Evolutionary conservation across 1,139 yeast species (phyloP), one percentile per base, ranked within the genome.

Genomic region (Hyphopichia fennica): DNA sequence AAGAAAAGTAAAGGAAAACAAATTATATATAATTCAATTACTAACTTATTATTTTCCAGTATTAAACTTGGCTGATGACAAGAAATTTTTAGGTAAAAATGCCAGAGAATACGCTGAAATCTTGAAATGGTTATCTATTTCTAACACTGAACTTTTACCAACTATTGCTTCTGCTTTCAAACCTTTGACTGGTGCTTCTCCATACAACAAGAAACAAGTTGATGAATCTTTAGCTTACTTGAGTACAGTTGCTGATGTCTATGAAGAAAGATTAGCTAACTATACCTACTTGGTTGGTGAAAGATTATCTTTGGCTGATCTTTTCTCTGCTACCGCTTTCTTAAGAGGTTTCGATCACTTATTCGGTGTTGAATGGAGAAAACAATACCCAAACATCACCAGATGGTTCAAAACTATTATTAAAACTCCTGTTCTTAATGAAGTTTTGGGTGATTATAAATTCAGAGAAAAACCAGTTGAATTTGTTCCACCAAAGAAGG

Each of bases 211-310:
- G 82, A 86, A 85, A 76, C 61, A 57, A 44, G 82, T 81, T 50
- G 95, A 88, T 50, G 79, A 79, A 39, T 75, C 76, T 46, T 51
- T 52, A 37, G 76, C 54, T 29, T 57, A 59, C 41, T 54, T 78
- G 41, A 77, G 72, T 41, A 54, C 55, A 39, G 58, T 74, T 48
- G 67, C 73, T 48, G 60, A 65, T 44, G 55, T 82, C 45, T 67
- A 75, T 51, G 95, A 87, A 72, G 62, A 68, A 39, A 81, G 90
- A 76, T 79, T 93, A 60, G 63, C 73, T 51, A 78, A 82, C 61
- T 79, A 77, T 82, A 89, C 97, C 50, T 93, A 79, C 77, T 81
- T 93, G 65, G 97, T 84, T 58, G 95, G 96, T 63, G 97, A 91
- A 76, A 81, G 93, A 74, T 61, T 87, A 59, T 75, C 97, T 43